phyloP scores from a whole-genome alignment of 306 rosid genomes.

The Sechiopsis laciniata region DNA sequence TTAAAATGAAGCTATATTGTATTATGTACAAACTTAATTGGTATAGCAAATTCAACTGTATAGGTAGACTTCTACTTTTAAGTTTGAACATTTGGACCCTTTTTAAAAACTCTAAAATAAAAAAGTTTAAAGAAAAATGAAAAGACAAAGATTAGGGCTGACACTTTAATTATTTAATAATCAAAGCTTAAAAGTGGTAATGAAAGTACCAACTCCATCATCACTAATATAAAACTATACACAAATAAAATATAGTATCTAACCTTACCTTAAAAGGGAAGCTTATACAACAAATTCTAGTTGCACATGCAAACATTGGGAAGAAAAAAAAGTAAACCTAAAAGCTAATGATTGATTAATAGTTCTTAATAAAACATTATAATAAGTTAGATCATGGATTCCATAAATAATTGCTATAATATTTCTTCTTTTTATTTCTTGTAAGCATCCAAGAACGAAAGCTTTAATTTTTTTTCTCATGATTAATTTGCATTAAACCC shows the following conservation, averaged over 20 bases:
- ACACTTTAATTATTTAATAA: conserved; percentile 8
- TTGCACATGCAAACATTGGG: conserved; percentile 1
- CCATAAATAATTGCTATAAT: background rate
- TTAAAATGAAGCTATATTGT: background rate
- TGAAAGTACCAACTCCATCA: conserved; percentile 29
- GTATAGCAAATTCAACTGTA: background rate
- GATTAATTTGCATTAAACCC: background rate
- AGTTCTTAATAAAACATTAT: background rate
- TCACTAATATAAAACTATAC: conserved; percentile 14
- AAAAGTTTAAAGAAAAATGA: too few relatives aligned
- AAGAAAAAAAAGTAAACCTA: background rate
- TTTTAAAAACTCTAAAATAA: background rate
- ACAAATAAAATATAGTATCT: conserved; percentile 11
- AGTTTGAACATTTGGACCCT: conserved; percentile 4
- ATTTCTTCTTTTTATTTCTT: background rate
- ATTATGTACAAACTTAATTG: background rate
- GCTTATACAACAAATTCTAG: conserved; percentile 8
- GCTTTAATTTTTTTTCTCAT: background rate
- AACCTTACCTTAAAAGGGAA: conserved; percentile 60
- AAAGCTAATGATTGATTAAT: conserved; percentile 10
- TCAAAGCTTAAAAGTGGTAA: conserved; percentile 31
- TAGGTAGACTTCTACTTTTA: background rate
- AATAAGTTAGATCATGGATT: background rate
- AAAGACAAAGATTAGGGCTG: conserved; percentile 10
- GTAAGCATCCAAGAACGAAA: background rate